Base-by-base conservation (phyloP, 164 flowering plant species). In the Echeveria elegans region DNA sequence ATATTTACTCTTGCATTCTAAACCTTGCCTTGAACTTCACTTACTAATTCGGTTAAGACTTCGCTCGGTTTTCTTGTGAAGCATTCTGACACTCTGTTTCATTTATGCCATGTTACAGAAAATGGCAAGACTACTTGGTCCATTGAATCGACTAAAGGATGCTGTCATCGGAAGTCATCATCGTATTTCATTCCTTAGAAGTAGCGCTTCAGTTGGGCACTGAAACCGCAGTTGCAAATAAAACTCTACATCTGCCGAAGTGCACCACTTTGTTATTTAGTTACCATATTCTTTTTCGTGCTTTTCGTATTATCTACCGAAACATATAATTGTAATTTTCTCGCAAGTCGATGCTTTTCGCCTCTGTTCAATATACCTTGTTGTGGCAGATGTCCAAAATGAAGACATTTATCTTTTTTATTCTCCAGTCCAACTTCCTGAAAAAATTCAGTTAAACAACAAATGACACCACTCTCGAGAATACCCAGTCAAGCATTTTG, bases 131-230 rank as follows among this genome's bases (percentile, higher is more conserved):
- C 32, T 56, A 8, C 32, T 56, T 14, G 61, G 61, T 56, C 61
- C 61, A 28, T 28, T 56, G 9, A 26, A 18, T 28, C 32, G 61
- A 16, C 61, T 56, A 4, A 56, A 56, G 23, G 61, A 56, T 56
- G 61, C 61, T 26, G 61, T 56, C 19, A 56, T 56, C 5, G 61
- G 61, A 56, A 56, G 32, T 32, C 61, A 56, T 56, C 61, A 28
- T 28, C 61, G 32, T 29, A 28, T 56, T 14, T 28, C 61, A 14
- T 56, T 56, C 32, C 61, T 28, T 15, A 26, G 18, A 26, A 56
- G 32, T 26, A 56, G 61, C 8, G 31, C 61, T 10, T 29, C 61
- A 28, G 23, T 56, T 5, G 16, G 67, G 41, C 76, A 69, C 50
- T 75, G 68, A 56, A 28, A 9, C 60, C 8, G n/a, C 19, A 9